These are phyloP conservation scores for Hibiscus mutabilis DNA, from an alignment of 345 rosid species.

Conservation along the genomic window DNA sequence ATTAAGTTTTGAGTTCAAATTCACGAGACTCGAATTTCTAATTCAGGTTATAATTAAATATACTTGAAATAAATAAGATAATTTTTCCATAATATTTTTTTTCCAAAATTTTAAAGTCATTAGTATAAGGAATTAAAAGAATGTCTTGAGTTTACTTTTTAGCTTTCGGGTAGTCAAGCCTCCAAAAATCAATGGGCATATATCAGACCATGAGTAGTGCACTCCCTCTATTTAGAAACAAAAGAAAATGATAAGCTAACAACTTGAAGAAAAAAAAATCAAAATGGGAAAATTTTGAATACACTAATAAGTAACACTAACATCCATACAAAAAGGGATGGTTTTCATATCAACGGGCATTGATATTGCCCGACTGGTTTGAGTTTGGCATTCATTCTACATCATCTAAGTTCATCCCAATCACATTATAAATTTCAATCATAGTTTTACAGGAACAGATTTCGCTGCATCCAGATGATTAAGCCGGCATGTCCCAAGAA, in stretches of 20 bases:
- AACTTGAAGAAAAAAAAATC: neutral
- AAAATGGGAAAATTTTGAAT: neutral
- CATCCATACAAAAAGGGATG: slow-evolving; percentile 17
- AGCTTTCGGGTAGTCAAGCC: too few relatives aligned
- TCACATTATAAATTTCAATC: neutral
- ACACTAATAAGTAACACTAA: neutral
- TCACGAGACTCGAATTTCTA: too few relatives aligned
- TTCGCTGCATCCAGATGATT: slow-evolving; percentile 76
- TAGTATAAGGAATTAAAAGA: too few relatives aligned
- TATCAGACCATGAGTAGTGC: neutral
- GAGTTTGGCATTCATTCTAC: neutral
- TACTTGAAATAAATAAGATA: too few relatives aligned
- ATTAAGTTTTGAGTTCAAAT: too few relatives aligned
- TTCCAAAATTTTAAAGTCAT: too few relatives aligned
- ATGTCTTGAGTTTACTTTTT: too few relatives aligned
- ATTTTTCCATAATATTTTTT: too few relatives aligned
- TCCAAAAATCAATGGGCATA: too few relatives aligned
- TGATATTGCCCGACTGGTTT: neutral
- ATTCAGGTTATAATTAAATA: too few relatives aligned
- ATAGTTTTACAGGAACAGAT: slow-evolving; percentile 41
- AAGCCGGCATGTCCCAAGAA: slow-evolving; percentile 80
- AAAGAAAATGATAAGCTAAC: neutral
- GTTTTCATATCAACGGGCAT: neutral
- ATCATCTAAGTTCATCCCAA: neutral
- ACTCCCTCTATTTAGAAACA: neutral